These are phyloP conservation scores for Diaporthe australafricana DNA, from an alignment of 2,329 filamentous ascomycete genomes.

Conservation along the genomic window DNA sequence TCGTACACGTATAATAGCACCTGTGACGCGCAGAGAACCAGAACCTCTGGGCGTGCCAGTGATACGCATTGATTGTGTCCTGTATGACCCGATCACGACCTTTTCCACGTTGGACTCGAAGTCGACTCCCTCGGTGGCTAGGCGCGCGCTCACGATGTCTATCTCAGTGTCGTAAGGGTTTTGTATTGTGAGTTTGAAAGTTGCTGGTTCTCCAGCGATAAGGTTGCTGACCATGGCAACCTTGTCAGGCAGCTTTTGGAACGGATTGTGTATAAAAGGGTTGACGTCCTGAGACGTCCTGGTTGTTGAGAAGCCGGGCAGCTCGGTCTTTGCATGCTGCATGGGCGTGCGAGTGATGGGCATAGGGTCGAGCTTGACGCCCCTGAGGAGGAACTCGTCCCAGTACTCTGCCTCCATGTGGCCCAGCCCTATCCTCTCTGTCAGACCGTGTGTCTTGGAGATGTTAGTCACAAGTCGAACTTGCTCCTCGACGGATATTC, in stretches of 20 bases:
- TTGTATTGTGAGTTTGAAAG: constrained; percentile 86
- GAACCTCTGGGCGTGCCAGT: constrained; percentile 73
- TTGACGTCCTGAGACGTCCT: constrained; percentile 73
- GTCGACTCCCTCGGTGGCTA: constrained; percentile 79
- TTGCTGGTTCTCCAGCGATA: constrained; percentile 81
- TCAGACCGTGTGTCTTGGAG: constrained; percentile 82
- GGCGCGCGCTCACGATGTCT: constrained; percentile 83
- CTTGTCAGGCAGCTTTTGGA: constrained; percentile 75
- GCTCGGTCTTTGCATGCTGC: constrained; percentile 69
- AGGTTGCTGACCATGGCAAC: constrained; percentile 74
- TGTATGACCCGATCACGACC: constrained; percentile 81
- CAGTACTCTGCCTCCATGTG: constrained; percentile 87
- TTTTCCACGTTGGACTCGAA: constrained; percentile 76
- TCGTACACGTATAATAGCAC: constrained; percentile 82
- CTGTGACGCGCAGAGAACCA: constrained; percentile 79
- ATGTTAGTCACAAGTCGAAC: constrained; percentile 86
- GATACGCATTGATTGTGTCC: constrained; percentile 82
- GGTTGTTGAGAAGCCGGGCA: constrained; percentile 62
- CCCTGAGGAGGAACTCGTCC: constrained; percentile 93
- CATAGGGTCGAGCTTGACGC: constrained; percentile 76
- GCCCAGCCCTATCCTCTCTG: constrained; percentile 77
- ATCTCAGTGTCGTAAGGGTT: constrained; percentile 96
- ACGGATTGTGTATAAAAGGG: constrained; percentile 96
- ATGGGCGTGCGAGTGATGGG: constrained; percentile 71
- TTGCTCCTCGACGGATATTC: constrained; percentile 85